Evolutionary conservation across 2,329 filamentous ascomycete genomes (phyloP).

Genomic region (Lachnellula subtilissima): DNA sequence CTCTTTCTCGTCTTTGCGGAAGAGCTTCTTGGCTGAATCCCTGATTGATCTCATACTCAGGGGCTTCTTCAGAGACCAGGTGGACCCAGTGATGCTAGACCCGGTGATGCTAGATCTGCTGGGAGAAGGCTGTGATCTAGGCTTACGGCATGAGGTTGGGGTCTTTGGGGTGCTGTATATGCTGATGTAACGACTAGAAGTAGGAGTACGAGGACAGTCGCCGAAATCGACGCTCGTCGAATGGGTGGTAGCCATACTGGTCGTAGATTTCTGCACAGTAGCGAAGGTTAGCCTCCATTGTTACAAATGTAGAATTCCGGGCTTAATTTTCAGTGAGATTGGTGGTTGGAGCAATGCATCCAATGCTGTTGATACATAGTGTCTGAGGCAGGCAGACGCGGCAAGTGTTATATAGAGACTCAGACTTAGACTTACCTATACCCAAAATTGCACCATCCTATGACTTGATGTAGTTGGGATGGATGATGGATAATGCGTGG

Average conservation of each 20-base stretch:
- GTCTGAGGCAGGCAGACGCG: too few species aligned
- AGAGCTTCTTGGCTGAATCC: background rate
- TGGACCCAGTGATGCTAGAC: too few species aligned
- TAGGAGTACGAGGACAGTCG: conserved; percentile 10
- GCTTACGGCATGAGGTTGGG: too few species aligned
- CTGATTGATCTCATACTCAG: background rate
- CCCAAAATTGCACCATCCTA: conserved; percentile 13
- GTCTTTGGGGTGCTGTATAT: background rate
- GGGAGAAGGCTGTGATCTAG: too few species aligned
- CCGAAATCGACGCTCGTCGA: conserved; percentile 9
- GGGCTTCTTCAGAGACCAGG: background rate
- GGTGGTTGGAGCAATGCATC: too few species aligned
- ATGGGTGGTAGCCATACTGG: conserved; percentile 16
- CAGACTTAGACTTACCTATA: conserved; percentile 9
- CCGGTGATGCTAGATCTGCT: too few species aligned
- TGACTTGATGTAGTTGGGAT: background rate
- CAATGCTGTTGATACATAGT: too few species aligned
- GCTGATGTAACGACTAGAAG: background rate
- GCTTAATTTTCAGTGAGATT: background rate
- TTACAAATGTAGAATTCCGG: background rate
- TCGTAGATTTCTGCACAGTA: background rate
- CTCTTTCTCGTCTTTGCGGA: conserved; percentile 3
- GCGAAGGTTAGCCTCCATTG: background rate
- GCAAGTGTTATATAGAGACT: too few species aligned
- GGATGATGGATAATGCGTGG: background rate